Evolutionary conservation across 352 stramenopile species (phyloP), one percentile per base, ranked within the genome.

Genomic region (Pythium utonaiense): DNA sequence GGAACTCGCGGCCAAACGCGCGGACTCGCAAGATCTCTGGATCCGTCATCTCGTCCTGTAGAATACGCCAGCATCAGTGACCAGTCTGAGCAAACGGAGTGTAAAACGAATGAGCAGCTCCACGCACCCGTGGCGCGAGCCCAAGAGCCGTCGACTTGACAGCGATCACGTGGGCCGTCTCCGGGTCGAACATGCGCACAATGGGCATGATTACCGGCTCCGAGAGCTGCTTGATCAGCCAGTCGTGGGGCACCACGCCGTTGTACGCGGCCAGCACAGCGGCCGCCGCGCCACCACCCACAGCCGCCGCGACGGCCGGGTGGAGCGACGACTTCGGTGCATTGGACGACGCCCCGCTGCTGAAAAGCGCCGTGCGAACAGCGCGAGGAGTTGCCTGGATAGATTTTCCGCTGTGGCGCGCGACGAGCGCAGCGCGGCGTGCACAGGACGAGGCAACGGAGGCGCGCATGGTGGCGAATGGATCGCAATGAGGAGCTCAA

Each of bases 141-240:
- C 88, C 87, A 25, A 94, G 72, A 34, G 86, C 74, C 1, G 88
- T 75, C 14, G 77, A 77, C 65, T 90, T 83, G 59, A 98, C 83
- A 27, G 85, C 88, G 30, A 96, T 60, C 33, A 83, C 70, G 62
- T 98, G 92, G 5, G 89, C 87, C 21, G 72, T 88, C 73, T 97
- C 92, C 4, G 88, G 75, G 51, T 97, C 89, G 27, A 96, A 76
- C 28, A 89, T 60, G 14, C 85, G 78, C 55, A 92, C 66, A 6
- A 90, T 55, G n/a, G 85, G 85, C 85, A 95, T 93, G 27, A 83
- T 59, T 62, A 93, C 73, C 0, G 85, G 83, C 55, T 89, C 85
- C 6, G 74, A 70, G 28, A 95, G 55, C 64, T 88, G 71, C 33
- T 75, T 73, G 57, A 95, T 78, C 30, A 89, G 17, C 80, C 80